phyloP scores from a whole-genome alignment of 345 rosid genomes.

The Brassica juncea region DNA sequence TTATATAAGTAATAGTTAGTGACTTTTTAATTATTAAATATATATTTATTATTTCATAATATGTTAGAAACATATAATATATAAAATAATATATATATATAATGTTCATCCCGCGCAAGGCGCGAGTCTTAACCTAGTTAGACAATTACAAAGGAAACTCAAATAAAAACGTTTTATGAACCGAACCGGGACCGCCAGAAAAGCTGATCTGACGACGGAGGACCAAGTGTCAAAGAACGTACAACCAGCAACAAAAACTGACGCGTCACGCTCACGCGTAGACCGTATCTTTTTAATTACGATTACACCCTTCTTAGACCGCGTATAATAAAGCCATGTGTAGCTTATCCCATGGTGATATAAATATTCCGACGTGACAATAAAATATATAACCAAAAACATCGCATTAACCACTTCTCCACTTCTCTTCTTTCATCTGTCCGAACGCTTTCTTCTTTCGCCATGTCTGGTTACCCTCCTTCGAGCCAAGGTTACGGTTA shows the following conservation, averaged over 20 bases:
- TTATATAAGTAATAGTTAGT: no score
- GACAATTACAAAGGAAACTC: no score
- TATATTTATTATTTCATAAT: no score
- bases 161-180: no score
- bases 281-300: not conserved
- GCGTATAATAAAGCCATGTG: constrained; percentile 3
- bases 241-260: not conserved
- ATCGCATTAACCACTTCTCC: not conserved
- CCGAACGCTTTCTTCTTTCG: not conserved
- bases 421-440: constrained; percentile 4
- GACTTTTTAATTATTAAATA: no score
- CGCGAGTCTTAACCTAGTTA: no score
- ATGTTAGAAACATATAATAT: no score
- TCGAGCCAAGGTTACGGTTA: constrained; percentile 41
- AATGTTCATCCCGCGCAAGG: no score
- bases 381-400: not conserved
- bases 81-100: no score
- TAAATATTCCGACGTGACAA: not conserved
- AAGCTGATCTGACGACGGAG: not conserved
- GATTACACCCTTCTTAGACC: constrained; percentile 12
- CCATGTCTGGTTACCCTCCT: constrained; percentile 45
- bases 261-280: constrained; percentile 15
- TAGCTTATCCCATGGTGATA: not conserved
- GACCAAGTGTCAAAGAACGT: constrained; percentile 1
- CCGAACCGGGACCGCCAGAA: not conserved